phyloP scores from a whole-genome alignment of 225 moss, liverwort and hornwort species.

The Marchantia polymorpha region DNA sequence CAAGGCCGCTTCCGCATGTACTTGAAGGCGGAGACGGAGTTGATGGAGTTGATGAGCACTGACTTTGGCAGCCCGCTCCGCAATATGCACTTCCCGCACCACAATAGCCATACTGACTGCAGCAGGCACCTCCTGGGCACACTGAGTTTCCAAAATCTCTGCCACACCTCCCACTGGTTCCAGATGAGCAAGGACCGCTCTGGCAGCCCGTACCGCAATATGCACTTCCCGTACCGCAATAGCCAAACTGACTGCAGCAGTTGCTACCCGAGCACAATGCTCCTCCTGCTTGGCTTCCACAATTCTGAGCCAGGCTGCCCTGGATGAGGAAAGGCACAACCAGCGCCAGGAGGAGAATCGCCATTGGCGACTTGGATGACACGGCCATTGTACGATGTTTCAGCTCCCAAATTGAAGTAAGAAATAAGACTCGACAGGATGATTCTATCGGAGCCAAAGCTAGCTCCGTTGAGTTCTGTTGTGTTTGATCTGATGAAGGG shows the following conservation, averaged over 20 bases:
- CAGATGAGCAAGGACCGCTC: neutral
- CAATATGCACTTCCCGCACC: conserved; percentile 4
- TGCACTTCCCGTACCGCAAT: neutral
- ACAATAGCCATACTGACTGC: conserved; percentile 24
- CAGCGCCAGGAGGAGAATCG: neutral
- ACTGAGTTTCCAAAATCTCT: neutral
- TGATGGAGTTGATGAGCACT: neutral
- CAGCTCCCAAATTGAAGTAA: no score
- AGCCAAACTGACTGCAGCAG: conserved; percentile 5
- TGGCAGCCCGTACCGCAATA: conserved; percentile 2
- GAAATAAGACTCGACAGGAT: no score
- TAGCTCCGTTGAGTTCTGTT: no score
- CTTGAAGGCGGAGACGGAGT: neutral
- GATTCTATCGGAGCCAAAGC: no score
- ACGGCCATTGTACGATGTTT: neutral
- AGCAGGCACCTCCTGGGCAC: neutral
- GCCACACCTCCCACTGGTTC: neutral
- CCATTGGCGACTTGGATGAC: neutral
- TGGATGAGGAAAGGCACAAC: neutral
- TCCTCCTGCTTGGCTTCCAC: neutral
- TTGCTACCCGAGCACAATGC: neutral
- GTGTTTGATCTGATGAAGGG: no score
- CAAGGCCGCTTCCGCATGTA: conserved; percentile 11
- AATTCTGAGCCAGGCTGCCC: neutral
- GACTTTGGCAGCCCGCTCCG: conserved; percentile 23